These are phyloP conservation scores for Colletotrichum truncatum DNA, from an alignment of 2,329 filamentous ascomycete species.

Conservation along the genomic window DNA sequence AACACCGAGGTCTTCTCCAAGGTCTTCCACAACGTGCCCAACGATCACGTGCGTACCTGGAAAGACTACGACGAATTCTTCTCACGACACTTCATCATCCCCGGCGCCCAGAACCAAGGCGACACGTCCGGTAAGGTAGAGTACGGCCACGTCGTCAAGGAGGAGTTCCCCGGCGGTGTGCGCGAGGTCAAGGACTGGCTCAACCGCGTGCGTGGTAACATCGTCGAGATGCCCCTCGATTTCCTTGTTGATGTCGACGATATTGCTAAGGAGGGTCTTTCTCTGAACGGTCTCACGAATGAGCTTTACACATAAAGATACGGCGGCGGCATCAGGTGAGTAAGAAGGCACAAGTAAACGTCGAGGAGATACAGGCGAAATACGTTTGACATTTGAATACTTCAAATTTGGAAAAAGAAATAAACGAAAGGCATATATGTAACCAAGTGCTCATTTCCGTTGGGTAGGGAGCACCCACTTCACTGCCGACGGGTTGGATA, in stretches of 20 bases:
- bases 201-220: constrained; percentile 70
- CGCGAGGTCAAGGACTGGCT: constrained; percentile 78
- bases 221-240: constrained; percentile 91
- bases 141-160: constrained; percentile 88
- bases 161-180: constrained; percentile 79
- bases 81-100: constrained; percentile 70
- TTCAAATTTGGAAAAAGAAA: background rate
- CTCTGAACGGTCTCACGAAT: constrained; percentile 76
- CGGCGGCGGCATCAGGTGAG: background rate
- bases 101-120: constrained; percentile 48
- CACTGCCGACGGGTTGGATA: too few species aligned
- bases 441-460: too few species aligned
- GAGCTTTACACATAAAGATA: constrained; percentile 74
- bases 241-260: constrained; percentile 86
- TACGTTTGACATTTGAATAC: too few species aligned
- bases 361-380: background rate
- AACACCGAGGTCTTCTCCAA: constrained; percentile 86
- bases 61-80: constrained; percentile 79
- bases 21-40: constrained; percentile 83
- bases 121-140: constrained; percentile 67
- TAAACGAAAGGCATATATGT: too few species aligned
- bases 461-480: too few species aligned
- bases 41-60: constrained; percentile 75
- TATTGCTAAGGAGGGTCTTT: constrained; percentile 83
- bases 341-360: background rate